These are phyloP conservation scores for Globisporangium orthogonon DNA, from an alignment of 352 stramenopile species.

Conservation along the genomic window DNA sequence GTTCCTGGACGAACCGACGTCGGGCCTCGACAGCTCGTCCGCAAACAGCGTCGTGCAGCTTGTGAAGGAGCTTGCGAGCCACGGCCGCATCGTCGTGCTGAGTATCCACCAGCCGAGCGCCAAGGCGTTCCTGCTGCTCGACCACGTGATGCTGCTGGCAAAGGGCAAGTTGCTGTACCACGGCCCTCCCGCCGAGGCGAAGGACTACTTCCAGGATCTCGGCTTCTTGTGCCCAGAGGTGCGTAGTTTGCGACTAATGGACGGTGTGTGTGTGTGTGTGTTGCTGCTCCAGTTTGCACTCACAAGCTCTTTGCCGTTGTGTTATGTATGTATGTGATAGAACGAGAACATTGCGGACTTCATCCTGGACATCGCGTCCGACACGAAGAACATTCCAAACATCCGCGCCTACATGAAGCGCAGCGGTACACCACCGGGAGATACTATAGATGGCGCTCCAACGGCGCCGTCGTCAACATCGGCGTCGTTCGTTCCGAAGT, in stretches of 20 bases:
- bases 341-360: constrained; percentile 83
- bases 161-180: constrained; percentile 72
- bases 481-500: constrained; percentile 15
- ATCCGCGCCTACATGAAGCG: constrained; percentile 43
- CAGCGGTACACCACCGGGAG: constrained; percentile 16
- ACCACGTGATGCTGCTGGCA: constrained; percentile 88
- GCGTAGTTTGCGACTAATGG: not conserved
- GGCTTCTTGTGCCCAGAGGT: constrained; percentile 58
- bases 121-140: constrained; percentile 87
- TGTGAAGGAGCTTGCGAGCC: constrained; percentile 77
- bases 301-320: not conserved
- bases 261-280: not conserved
- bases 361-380: constrained; percentile 67
- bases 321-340: constrained; percentile 9
- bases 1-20: constrained; percentile 91
- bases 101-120: constrained; percentile 89
- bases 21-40: constrained; percentile 87
- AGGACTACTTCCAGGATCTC: constrained; percentile 53
- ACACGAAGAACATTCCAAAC: constrained; percentile 54
- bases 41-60: constrained; percentile 89
- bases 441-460: not conserved
- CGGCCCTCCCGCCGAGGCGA: constrained; percentile 37
- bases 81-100: constrained; percentile 76
- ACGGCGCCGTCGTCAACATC: not conserved
- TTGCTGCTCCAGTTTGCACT: not conserved